Base-by-base conservation (phyloP, 2,329 filamentous ascomycete species). In the Colletotrichum truncatum region DNA sequence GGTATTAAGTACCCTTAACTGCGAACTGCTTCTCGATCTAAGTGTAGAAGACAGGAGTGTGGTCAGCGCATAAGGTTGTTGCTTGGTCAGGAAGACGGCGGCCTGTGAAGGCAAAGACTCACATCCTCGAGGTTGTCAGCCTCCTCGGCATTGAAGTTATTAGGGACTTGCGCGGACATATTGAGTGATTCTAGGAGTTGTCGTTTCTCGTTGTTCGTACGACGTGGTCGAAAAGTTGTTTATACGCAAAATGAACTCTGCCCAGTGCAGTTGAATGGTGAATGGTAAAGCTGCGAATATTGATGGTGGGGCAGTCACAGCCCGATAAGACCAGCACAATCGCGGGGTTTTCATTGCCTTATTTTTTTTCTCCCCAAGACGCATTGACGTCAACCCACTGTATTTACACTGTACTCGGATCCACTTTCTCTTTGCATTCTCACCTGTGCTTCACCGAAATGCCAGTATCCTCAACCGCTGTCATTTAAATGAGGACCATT, bases 11-110 rank as follows among this genome's bases (percentile, higher is more conserved):
- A 93, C 92, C 92, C 85, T 98, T 98, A 73, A 99, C 96, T 28
- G 96, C 96, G 75, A 99, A 99, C 80, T 98, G 96, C 86, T 98
- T 97, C 87, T 99, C 96, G 77, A 99, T 98, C 93, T 97, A 18
- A 6, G 23, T 12, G 49, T 38, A 14, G 57, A n/a, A 32, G 9
- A 41, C 2, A n/a, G 30, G 10, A 30, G 2, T 5, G 10, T 9
- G 14, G 36, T 65, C 49, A 65, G 62, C 30, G 36, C 36, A 39
- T 49, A n/a, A n/a, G n/a, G n/a, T 25, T 25, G 12, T 18, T 36
- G 4, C 14, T 32, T 25, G 41, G 23, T 10, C 26, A 14, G 8
- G 30, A 54, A 59, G 18, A 32, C 21, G 14, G 32, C 6, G 8
- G 38, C 52, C n/a, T 4, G 10, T 21, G 46, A 10, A 56, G 52